A percentile compares a stretch with the other conserved stretches of the same genome.
These are phyloP conservation scores for Rachicladosporium sp. DNA, from an alignment of 2,329 filamentous ascomycete genomes.

Conservation along the genomic window DNA sequence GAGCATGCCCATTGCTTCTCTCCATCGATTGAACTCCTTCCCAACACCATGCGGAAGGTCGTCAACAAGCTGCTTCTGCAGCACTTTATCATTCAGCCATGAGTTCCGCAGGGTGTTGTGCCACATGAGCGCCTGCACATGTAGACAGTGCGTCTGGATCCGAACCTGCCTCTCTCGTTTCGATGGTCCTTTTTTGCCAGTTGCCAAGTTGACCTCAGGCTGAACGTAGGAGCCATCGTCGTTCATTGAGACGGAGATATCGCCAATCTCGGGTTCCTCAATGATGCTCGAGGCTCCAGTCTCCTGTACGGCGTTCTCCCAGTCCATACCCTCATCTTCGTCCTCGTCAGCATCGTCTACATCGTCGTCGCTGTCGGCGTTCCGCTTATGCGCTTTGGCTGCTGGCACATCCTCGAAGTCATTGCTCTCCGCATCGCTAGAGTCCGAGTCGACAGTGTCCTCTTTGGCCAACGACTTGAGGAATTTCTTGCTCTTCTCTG, in stretches of 20 bases:
- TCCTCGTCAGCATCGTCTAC: slow-evolving; percentile 41
- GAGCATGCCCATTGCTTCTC: slow-evolving; percentile 50
- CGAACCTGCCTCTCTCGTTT: slow-evolving; percentile 74
- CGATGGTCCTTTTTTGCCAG: slow-evolving; percentile 66
- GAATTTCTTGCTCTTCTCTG: slow-evolving; percentile 22
- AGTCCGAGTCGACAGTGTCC: slow-evolving; percentile 27
- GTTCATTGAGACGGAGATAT: slow-evolving; percentile 24
- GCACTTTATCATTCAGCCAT: slow-evolving; percentile 66
- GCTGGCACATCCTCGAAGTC: slow-evolving; percentile 38
- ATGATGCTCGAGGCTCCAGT: slow-evolving; percentile 4
- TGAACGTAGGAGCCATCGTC: slow-evolving; percentile 28
- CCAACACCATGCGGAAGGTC: slow-evolving; percentile 56
- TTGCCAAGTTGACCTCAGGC: slow-evolving; percentile 25
- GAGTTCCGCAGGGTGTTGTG: slow-evolving; percentile 78
- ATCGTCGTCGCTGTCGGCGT: slow-evolving; percentile 36
- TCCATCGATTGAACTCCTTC: slow-evolving; percentile 64
- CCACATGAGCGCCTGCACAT: slow-evolving; percentile 78
- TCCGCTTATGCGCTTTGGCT: slow-evolving; percentile 33
- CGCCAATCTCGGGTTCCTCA: slow-evolving; percentile 18
- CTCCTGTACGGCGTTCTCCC: slow-evolving; percentile 42
- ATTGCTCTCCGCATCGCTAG: slow-evolving; percentile 33
- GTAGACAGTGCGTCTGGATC: slow-evolving; percentile 69
- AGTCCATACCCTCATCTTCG: slow-evolving; percentile 48
- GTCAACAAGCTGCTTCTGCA: slow-evolving; percentile 65
- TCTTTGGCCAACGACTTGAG: slow-evolving; percentile 24